Evolutionary conservation across 495 filamentous ascomycete genomes (phyloP).

Genomic region (Neurospora sp.): DNA sequence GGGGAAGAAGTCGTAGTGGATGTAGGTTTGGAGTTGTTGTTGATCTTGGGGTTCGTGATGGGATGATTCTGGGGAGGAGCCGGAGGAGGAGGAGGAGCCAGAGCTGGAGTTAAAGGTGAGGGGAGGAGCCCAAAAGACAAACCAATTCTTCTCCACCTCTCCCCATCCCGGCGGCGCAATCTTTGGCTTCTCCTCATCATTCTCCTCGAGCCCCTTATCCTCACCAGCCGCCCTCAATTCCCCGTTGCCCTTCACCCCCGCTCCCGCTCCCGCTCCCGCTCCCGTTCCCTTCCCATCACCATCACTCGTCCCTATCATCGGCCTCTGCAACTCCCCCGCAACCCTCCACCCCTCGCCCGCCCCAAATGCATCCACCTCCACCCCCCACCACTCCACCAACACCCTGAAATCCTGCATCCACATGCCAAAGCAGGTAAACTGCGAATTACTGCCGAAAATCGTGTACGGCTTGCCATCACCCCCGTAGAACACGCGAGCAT

Average conservation of each 20-base stretch:
- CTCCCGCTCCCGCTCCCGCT: not conserved
- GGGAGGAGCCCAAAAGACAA: slow-evolving; percentile 41
- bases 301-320: slow-evolving; percentile 8
- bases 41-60: not conserved
- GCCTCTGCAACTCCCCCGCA: slow-evolving; percentile 38
- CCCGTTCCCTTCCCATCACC: not conserved
- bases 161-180: slow-evolving; percentile 2
- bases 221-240: not conserved
- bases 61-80: not conserved
- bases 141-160: slow-evolving; percentile 46
- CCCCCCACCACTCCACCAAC: slow-evolving; percentile 30
- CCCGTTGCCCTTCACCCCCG: not conserved
- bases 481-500: slow-evolving; percentile 40
- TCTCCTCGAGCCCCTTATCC: not conserved
- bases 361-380: not conserved
- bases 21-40: slow-evolving; percentile 22
- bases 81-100: not conserved
- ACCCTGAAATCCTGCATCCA: slow-evolving; percentile 41
- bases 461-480: slow-evolving; percentile 35
- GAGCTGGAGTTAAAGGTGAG: not conserved
- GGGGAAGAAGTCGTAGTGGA: slow-evolving; percentile 40
- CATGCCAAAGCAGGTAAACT: slow-evolving; percentile 40
- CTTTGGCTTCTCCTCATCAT: not conserved
- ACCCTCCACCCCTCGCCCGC: slow-evolving; percentile 19
- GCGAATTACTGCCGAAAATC: slow-evolving; percentile 41